Evolutionary conservation across 2,329 filamentous ascomycete species (phyloP), one percentile per base, ranked within the genome.

Genomic region (Sporothrix luriei): DNA sequence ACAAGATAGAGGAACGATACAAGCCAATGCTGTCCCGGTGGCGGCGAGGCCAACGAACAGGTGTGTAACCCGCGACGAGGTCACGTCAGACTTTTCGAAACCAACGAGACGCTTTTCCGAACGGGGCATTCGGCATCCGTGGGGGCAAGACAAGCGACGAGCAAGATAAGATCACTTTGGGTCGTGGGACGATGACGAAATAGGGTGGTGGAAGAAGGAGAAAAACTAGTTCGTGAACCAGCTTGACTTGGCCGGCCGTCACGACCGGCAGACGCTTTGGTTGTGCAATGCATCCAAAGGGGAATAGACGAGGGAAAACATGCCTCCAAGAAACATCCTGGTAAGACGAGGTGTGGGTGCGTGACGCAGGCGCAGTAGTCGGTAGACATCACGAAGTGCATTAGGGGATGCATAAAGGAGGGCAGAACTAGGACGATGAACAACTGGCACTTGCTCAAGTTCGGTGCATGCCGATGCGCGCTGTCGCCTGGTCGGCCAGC

Each of bases 381-480:
- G 59, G 26, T 33, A 33, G 62, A 46, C 46, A 65, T 51, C 26
- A 14, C 9, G 21, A 38, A 51, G 16, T 68, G 54, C 66, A 68
- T 55, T 59, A 33, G 66, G n/a, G 21, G 13, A n/a, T 51, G 54
- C 66, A 61, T 61, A 13, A 68, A 52, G 29, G 59, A 66, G 48
- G 59, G 33, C 26, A 26, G 54, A 21, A 21, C 33, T 10, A 51
- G n/a, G 29, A n/a, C 40, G 29, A 52, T 65, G 68, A 68, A 70
- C 70, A 72, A 51, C 68, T 70, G 70, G 68, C 70, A 61, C 26
- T 26, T 29, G 65, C 9, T 57, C 64, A 46, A 51, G 65, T 55
- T 61, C 21, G 59, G 46, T 67, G 49, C 62, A 71, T 29, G 26
- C 48, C 29, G 21, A 54, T 69, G 57, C 59, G 68, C 24, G 54